A percentile compares a stretch with the other conserved stretches of the same genome.
phyloP scores from a whole-genome alignment of 2,329 filamentous ascomycete species.

The Chrysoporthe austroafricana region DNA sequence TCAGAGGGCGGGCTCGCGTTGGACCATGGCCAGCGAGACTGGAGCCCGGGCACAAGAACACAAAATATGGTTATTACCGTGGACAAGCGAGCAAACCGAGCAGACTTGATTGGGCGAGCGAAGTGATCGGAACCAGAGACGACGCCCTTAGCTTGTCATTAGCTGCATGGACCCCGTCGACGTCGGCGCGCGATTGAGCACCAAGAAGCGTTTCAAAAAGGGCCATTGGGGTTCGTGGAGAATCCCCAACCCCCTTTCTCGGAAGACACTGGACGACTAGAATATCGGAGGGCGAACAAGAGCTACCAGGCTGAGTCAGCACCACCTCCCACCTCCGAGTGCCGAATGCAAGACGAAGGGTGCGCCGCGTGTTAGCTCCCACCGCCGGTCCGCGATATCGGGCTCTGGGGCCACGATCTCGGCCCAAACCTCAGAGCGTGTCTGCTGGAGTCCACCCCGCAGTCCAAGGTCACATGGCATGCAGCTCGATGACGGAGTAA shows the following conservation, averaged over 20 bases:
- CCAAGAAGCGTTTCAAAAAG: neutral
- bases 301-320: neutral
- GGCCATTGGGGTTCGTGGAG: neutral
- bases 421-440: neutral
- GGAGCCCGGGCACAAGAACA: slow-evolving; percentile 18
- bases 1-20: slow-evolving; percentile 8
- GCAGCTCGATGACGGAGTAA: neutral
- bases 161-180: slow-evolving; percentile 2
- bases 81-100: slow-evolving; percentile 11
- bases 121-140: slow-evolving; percentile 15
- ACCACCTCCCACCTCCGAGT: neutral
- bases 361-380: neutral
- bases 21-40: neutral
- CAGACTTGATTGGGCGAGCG: slow-evolving; percentile 19
- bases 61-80: slow-evolving; percentile 20
- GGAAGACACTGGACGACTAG: neutral
- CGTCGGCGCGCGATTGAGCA: slow-evolving; percentile 11
- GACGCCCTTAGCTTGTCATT: slow-evolving; percentile 11
- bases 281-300: neutral
- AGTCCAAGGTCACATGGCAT: neutral
- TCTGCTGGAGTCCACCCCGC: neutral
- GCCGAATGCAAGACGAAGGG: neutral
- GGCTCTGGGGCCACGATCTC: neutral
- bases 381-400: slow-evolving; percentile 8
- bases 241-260: neutral